Evolutionary conservation across 495 filamentous ascomycete species (phyloP), one percentile per base, ranked within the genome.

Genomic region (Staphylotrichum longicolle): DNA sequence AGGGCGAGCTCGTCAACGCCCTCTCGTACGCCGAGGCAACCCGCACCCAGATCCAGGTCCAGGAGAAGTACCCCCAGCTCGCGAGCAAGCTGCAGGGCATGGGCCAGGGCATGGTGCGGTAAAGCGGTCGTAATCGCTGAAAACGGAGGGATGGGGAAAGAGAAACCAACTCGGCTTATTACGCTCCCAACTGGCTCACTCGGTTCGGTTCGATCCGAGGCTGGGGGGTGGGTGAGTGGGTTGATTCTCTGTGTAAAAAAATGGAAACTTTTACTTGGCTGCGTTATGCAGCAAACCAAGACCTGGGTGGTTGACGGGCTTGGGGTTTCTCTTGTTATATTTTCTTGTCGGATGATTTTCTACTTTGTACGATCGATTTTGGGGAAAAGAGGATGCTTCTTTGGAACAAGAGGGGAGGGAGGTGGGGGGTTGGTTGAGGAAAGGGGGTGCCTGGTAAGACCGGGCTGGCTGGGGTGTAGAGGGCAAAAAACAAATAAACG

Each of bases 21-120:
- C 83, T 99, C 37, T 96, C 91, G 12, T 99, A 99, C 73, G 94
- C 94, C 12, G 94, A 99, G 75, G 94, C 95, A 27, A 98, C 94
- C 51, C 82, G 95, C 62, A 98, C 95, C 58, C 94, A 99, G 77
- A 82, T 99, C 44, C 90, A 97, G 79, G 94, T 98, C 14, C 93
- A 97, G 78, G 90, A 97, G 78, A 95, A 96, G 76, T 98, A 98
- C 70, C 94, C 94, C n/a, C 86, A 95, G 74, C 85, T 98, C 35
- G 91, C 91, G 11, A 86, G 80, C 57, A 88, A 90, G 68, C 83
- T 98, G 57, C 86, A 90, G 60, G 83, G 86, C 48, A 91, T 95
- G 86, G 70, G 61, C 37, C 42, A 66, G 39, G 68, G 69, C n/a
- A 70, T 72, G 66, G 61, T 69, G 64, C 61, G 57, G 46, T 72